Conservation (phyloP, 192 early-diverging fungal genomes). For the Coemansia sp. region DNA sequence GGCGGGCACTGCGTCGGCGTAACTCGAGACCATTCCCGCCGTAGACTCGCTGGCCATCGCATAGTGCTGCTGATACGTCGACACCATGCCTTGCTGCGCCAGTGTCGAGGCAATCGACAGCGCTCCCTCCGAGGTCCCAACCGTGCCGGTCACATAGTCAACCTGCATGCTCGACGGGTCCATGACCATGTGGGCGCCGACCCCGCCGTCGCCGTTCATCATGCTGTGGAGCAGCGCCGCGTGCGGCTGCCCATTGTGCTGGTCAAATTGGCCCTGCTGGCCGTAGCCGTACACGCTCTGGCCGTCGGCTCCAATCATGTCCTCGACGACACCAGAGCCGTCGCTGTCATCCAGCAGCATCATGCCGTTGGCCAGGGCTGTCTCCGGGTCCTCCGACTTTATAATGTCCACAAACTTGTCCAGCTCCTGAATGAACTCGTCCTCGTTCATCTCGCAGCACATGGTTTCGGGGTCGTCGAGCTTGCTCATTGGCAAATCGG, state of each 20-base stretch:
- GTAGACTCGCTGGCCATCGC: not conserved
- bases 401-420: constrained; percentile 53
- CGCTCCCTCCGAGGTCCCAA: constrained; percentile 18
- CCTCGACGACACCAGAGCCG: constrained; percentile 33
- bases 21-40: not conserved
- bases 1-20: not conserved
- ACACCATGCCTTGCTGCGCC: constrained; percentile 10
- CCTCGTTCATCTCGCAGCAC: constrained; percentile 49
- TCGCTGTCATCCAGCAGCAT: constrained; percentile 48
- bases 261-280: constrained; percentile 20
- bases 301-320: constrained; percentile 17
- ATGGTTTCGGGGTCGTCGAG: constrained; percentile 40
- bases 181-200: constrained; percentile 31
- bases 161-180: constrained; percentile 44
- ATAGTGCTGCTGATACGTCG: constrained; percentile 12
- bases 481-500: constrained; percentile 42
- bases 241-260: constrained; percentile 23
- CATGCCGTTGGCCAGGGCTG: constrained; percentile 36
- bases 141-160: constrained; percentile 14
- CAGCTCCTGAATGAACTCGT: constrained; percentile 51
- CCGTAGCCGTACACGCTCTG: constrained; percentile 26
- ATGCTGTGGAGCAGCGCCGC: constrained; percentile 30
- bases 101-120: constrained; percentile 24
- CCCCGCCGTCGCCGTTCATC: constrained; percentile 14
- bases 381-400: constrained; percentile 43